phyloP scores from a whole-genome alignment of 2,329 filamentous ascomycete genomes.

The Alternaria brassicicola region DNA sequence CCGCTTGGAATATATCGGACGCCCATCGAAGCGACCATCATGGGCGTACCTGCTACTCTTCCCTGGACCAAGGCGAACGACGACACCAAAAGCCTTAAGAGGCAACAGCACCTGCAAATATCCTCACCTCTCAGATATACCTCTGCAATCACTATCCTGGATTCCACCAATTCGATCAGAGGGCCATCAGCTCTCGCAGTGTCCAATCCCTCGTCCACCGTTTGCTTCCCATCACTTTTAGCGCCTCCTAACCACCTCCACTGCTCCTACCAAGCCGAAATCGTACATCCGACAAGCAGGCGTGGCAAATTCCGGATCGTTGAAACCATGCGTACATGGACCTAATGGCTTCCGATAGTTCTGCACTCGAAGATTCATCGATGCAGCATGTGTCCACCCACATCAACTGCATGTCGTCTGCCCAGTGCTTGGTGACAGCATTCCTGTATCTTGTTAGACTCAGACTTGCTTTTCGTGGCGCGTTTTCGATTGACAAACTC shows the following conservation, averaged over 20 bases:
- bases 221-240: neutral
- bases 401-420: neutral
- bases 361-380: neutral
- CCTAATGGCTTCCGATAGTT: neutral
- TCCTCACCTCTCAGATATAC: too few relatives aligned
- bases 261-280: too few relatives aligned
- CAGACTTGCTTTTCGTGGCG: neutral
- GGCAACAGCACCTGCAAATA: too few relatives aligned
- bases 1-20: too few relatives aligned
- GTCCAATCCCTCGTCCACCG: neutral
- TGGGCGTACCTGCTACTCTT: too few relatives aligned
- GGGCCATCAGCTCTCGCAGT: neutral
- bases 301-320: neutral
- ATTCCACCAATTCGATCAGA: too few relatives aligned
- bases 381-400: neutral
- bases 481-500: neutral
- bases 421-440: neutral
- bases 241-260: too few relatives aligned
- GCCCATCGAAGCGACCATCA: too few relatives aligned
- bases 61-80: too few relatives aligned
- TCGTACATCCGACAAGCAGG: neutral
- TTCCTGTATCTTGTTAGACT: neutral
- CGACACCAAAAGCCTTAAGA: too few relatives aligned
- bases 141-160: too few relatives aligned
- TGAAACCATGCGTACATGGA: neutral